Evolutionary conservation across 2,329 filamentous ascomycete genomes (phyloP), one percentile per base, ranked within the genome.

Genomic region (Helotiales sp.): DNA sequence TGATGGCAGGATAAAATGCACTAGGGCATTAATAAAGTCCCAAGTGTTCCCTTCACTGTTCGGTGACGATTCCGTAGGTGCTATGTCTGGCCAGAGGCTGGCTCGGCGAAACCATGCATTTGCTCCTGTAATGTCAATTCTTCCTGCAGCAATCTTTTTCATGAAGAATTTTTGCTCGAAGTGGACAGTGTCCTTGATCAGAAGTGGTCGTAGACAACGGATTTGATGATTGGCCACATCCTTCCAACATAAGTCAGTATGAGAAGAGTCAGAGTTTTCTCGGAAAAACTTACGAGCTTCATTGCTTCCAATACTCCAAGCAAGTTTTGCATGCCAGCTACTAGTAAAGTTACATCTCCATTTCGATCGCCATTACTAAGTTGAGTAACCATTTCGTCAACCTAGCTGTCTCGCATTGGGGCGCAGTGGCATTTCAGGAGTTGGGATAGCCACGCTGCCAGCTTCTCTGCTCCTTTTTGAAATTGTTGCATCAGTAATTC

Each of bases 141-240:
- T 87, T 45, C 86, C 82, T 26, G 84, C 82, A 45, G 85, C 81
- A 17, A 97, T 91, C 77, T 91, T 91, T 77, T 90, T 91, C 69
- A 88, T 82, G 76, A 97, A 95, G 78, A 96, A 96, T 62, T 91
- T 91, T 74, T 92, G 91, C 78, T 98, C 93, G 75, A 97, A 98
- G 68, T 92, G 89, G 54, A 97, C 89, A 0, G 93, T 97, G 73
- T 97, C 93, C 77, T 97, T 93, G 59, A 98, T 94, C 47, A 98
- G 84, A 30, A 94, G 85, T 0, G 92, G 89, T 28, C 94, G 89
- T 70, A 97, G 87, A 75, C 93, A 94, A 49, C 93, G 86, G 72
- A 98, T 97, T 79, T 97, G 95, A 78, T 98, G 95, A 79, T 99
- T 98, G 67, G 95, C 95, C 43, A 97, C 93, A 76, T 98, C 96